A percentile compares a stretch with the other conserved stretches of the same genome.
Conservation (phyloP, 352 stramenopile species). For the Phytophthora sansomeana region DNA sequence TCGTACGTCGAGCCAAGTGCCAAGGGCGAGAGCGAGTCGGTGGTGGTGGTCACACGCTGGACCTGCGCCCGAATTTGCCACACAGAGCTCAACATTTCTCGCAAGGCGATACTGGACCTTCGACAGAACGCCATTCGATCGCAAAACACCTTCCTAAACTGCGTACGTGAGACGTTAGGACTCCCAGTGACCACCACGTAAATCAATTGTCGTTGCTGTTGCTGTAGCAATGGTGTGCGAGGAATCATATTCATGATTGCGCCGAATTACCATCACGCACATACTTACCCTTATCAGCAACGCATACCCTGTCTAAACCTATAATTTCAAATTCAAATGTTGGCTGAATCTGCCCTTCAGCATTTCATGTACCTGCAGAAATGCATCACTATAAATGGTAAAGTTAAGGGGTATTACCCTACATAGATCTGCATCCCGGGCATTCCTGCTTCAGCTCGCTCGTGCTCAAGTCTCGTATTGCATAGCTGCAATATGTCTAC, state of each 20-base stretch:
- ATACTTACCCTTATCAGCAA: background rate
- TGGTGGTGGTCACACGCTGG: constrained; percentile 39
- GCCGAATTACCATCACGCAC: background rate
- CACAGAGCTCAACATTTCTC: constrained; percentile 32
- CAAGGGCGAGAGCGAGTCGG: constrained; percentile 14
- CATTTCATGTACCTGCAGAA: background rate
- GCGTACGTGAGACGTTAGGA: constrained; percentile 34
- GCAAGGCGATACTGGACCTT: constrained; percentile 20
- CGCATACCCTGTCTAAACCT: background rate
- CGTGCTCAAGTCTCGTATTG: background rate
- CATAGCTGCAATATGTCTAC: constrained; percentile 5
- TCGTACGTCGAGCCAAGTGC: constrained; percentile 28
- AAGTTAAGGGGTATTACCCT: constrained; percentile 4
- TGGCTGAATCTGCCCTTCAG: background rate
- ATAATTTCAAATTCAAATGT: background rate
- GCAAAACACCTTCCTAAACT: constrained; percentile 35
- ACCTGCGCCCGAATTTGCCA: constrained; percentile 32
- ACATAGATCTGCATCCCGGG: background rate
- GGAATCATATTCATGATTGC: constrained; percentile 10
- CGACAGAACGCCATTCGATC: constrained; percentile 31
- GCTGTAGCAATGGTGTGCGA: background rate
- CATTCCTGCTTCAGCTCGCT: constrained; percentile 17
- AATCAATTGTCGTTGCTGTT: background rate
- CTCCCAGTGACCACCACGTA: constrained; percentile 16
- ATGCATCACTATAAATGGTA: background rate